Conservation (phyloP, 805 yeast species). For the Candida schatavii region DNA sequence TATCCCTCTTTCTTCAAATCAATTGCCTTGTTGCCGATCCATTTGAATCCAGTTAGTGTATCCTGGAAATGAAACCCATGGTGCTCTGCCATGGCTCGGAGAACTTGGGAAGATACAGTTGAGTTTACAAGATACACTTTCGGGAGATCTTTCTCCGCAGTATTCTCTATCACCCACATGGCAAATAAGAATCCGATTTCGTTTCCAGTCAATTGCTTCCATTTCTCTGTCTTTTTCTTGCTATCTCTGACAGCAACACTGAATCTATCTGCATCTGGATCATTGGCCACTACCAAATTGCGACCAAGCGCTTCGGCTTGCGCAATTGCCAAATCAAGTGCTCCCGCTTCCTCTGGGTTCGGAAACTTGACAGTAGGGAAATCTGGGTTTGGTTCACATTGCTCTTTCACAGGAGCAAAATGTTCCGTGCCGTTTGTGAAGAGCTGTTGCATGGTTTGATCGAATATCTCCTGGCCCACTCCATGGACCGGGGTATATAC, state of each 20-base stretch:
- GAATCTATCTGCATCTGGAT: constrained; percentile 96
- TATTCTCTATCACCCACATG: constrained; percentile 46
- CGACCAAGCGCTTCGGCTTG: constrained; percentile 53
- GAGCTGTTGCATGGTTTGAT: constrained; percentile 27
- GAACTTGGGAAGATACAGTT: constrained; percentile 87
- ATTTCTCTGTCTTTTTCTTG: constrained; percentile 40
- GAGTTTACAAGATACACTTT: constrained; percentile 69
- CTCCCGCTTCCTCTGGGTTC: constrained; percentile 95
- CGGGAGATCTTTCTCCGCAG: constrained; percentile 19
- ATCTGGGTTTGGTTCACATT: constrained; percentile 74
- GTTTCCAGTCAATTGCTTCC: constrained; percentile 88
- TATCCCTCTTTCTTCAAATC: constrained; percentile 63
- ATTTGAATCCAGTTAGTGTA: constrained; percentile 93
- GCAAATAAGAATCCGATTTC: constrained; percentile 89
- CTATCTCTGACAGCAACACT: constrained; percentile 71
- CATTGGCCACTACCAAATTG: constrained; percentile 76
- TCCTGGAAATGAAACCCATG: constrained; percentile 67
- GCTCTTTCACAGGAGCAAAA: constrained; percentile 40
- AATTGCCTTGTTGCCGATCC: constrained; percentile 91
- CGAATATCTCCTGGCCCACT: constrained; percentile 70
- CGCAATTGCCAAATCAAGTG: constrained; percentile 66
- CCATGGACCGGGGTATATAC: constrained; percentile 97
- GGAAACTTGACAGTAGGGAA: constrained; percentile 89
- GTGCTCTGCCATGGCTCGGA: constrained; percentile 61
- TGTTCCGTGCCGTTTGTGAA: constrained; percentile 31